Evolutionary conservation across 164 flowering plant species (phyloP).

Genomic region (Malania oleifera): DNA sequence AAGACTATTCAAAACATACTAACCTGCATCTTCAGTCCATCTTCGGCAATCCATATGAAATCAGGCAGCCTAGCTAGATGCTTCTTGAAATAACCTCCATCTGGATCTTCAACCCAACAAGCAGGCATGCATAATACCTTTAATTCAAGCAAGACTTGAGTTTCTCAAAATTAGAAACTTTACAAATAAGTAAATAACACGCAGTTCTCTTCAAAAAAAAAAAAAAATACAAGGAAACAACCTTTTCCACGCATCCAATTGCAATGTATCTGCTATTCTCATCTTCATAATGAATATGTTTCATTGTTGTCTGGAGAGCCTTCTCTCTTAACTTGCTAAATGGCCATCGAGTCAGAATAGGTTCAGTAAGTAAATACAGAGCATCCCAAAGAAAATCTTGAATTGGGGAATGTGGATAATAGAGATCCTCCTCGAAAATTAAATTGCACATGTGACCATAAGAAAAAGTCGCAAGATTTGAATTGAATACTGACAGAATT

Average conservation of each 20-base stretch:
- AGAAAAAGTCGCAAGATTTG: too few species aligned
- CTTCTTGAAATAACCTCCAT: not conserved
- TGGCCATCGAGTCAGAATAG: not conserved
- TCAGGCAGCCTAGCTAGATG: constrained; percentile 2
- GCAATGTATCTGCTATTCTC: not conserved
- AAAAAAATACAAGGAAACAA: too few species aligned
- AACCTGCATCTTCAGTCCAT: constrained; percentile 7
- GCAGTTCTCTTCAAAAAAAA: too few species aligned
- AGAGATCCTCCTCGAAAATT: not conserved
- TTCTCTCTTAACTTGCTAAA: not conserved
- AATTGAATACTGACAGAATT: too few species aligned
- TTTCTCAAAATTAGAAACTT: too few species aligned
- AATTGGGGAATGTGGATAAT: not conserved
- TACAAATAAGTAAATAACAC: too few species aligned
- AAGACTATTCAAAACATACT: not conserved
- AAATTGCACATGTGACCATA: too few species aligned
- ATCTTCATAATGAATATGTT: not conserved
- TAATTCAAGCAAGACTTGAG: too few species aligned
- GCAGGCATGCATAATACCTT: not conserved
- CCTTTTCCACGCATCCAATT: not conserved
- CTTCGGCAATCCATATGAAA: constrained; percentile 2
- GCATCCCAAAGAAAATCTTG: not conserved
- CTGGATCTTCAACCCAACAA: constrained; percentile 4
- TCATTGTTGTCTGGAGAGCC: not conserved
- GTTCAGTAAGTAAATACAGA: too few species aligned